Conservation (phyloP, 305 asterid genomes). For the Fraxinus xanthoxyloides region DNA sequence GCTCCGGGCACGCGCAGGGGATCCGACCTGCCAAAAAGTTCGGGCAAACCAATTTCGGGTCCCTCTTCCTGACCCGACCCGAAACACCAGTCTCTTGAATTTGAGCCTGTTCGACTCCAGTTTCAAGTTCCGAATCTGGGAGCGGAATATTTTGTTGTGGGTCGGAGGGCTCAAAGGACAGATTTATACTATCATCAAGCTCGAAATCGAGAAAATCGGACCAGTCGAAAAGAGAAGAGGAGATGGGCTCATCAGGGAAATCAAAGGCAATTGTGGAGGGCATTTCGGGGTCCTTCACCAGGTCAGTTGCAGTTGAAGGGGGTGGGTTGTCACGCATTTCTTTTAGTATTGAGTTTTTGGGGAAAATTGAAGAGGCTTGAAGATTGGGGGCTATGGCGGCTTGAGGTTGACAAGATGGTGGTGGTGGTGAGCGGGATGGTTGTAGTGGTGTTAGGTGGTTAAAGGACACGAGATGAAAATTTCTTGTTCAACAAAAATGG, state of each 20-base stretch:
- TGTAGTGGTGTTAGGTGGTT: neutral
- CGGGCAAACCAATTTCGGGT: constrained; percentile 76
- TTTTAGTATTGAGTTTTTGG: constrained; percentile 1
- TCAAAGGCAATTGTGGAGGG: constrained; percentile 21
- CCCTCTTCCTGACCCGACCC: constrained; percentile 65
- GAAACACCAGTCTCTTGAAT: constrained; percentile 24
- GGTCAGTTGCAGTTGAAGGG: constrained; percentile 20
- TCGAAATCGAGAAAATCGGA: constrained; percentile 75
- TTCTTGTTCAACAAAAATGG: neutral
- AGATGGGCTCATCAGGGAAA: constrained; percentile 34
- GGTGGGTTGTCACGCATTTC: constrained; percentile 28
- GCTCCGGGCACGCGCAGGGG: constrained; percentile 87
- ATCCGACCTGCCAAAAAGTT: constrained; percentile 74
- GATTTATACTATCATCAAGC: constrained; percentile 41
- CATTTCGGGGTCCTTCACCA: constrained; percentile 23
- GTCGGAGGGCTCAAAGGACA: constrained; percentile 23
- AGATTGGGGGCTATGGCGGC: neutral
- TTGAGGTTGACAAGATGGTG: neutral
- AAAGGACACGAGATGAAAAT: neutral
- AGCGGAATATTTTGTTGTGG: constrained; percentile 17
- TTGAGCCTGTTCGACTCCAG: constrained; percentile 11
- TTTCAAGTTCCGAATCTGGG: constrained; percentile 11
- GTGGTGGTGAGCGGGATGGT: neutral
- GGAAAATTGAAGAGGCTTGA: neutral
- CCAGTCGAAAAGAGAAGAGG: constrained; percentile 75